Evolutionary conservation across 2,329 filamentous ascomycete species (phyloP), one percentile per base, ranked within the genome.

Genomic region (Aureobasidium sp.): DNA sequence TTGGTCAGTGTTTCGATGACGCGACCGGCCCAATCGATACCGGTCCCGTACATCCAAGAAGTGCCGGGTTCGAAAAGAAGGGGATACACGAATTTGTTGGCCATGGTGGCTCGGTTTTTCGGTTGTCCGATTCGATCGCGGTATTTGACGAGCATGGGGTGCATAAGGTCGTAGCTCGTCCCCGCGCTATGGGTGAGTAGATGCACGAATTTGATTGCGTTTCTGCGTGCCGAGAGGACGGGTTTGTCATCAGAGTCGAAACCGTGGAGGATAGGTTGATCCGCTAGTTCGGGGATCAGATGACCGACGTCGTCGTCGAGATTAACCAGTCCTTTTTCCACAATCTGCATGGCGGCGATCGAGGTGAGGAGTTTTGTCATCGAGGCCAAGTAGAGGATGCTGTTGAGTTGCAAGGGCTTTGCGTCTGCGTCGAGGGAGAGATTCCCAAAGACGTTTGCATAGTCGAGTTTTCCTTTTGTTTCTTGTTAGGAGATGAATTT

Each of bases 121-220:
- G 56, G 1, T 56, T 37, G 8, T 25, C 25, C 25, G 6, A 32
- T 24, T 2, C 7, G 14, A 4, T 40, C 11, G 2, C 47, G 16
- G 5, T 50, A 50, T 7, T 50, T 39, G 3, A 29, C 22, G 6
- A 50, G 12, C 35, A 50, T 16, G 0, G 72, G 71, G 24, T 67
- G 57, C 12, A 72, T 35, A 54, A 72, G 73, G 54, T 74, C 67
- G 59, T 80, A 80, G 3, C 61, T 61, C 0, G 69, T 57, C 2
- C 79, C 79, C 1, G 76, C 71, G 25, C 70, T 76, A 57, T 81
- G 78, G 0, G 74, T 71, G 16, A 81, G 70, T 0, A 81, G 68
- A 63, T 75, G 73, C 54, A 71, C 64, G 0, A 79, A 68, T 0
- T 76, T 81, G 42, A 81, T 73, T 0, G 71, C 66, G 1, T 64